These are phyloP conservation scores for Coemansia brasiliensis DNA, from an alignment of 192 early-diverging fungal species.

Conservation along the genomic window DNA sequence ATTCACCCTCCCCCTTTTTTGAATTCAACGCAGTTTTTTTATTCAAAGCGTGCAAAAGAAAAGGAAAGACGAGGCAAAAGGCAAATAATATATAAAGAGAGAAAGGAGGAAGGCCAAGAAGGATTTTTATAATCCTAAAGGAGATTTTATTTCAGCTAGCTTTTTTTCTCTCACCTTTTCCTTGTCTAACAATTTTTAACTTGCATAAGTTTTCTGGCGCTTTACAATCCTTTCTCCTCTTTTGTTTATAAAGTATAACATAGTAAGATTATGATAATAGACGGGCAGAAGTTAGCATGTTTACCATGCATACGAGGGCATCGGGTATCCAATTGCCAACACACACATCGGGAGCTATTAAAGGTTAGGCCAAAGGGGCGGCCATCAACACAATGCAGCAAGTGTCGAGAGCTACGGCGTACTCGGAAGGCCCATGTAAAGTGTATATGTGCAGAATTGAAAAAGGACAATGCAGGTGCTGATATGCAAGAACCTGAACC, in stretches of 20 bases:
- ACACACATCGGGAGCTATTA: constrained; percentile 59
- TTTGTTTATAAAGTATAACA: neutral
- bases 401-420: constrained; percentile 69
- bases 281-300: constrained; percentile 52
- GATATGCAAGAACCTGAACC: too few relatives aligned
- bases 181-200: too few relatives aligned
- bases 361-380: constrained; percentile 69
- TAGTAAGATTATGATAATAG: constrained; percentile 40
- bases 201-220: too few relatives aligned
- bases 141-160: neutral
- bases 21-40: constrained; percentile 6
- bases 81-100: constrained; percentile 1
- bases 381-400: constrained; percentile 68
- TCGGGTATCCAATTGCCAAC: constrained; percentile 48
- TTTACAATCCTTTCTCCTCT: too few relatives aligned
- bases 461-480: neutral
- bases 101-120: constrained; percentile 3
- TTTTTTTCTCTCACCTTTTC: neutral
- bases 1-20: neutral
- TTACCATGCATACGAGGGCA: constrained; percentile 54
- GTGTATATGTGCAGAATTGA: constrained; percentile 62
- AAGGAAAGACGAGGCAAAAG: neutral
- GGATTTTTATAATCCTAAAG: constrained; percentile 1
- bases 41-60: neutral
- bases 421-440: constrained; percentile 68